These are phyloP conservation scores for Buddleja alternifolia DNA, from an alignment of 257 asterid genomes.

Conservation along the genomic window DNA sequence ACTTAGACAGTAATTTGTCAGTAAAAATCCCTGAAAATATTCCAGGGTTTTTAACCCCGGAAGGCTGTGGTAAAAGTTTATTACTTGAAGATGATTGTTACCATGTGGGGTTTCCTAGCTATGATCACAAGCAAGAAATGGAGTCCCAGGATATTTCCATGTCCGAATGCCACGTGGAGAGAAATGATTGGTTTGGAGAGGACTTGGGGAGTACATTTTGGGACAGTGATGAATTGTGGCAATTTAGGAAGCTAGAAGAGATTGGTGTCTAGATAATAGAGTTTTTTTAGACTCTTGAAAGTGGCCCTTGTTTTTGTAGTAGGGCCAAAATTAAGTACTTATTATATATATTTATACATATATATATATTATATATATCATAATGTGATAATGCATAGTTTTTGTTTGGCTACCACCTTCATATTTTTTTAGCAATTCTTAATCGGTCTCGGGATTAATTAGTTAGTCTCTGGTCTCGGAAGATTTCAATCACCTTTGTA, in stretches of 20 bases:
- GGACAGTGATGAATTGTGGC: constrained; percentile 74
- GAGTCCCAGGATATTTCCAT: constrained; percentile 32
- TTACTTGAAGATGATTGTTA: constrained; percentile 33
- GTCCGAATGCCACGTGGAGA: constrained; percentile 47
- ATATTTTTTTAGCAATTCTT: no score
- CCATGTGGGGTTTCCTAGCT: constrained; percentile 41
- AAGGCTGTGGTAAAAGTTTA: constrained; percentile 17
- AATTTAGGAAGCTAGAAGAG: constrained; percentile 42
- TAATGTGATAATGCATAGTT: constrained; percentile 24
- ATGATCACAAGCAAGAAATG: constrained; percentile 39
- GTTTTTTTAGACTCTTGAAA: neutral
- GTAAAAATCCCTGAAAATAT: constrained; percentile 13
- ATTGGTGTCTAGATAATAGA: constrained; percentile 29
- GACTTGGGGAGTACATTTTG: constrained; percentile 53
- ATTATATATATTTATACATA: neutral
- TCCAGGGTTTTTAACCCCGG: constrained; percentile 3
- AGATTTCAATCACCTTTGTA: no score
- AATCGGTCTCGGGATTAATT: no score
- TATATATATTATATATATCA: no score
- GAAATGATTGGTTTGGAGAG: constrained; percentile 51
- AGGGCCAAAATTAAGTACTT: constrained; percentile 25
- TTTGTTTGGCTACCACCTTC: neutral
- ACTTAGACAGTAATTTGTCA: constrained; percentile 10
- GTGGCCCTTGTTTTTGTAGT: constrained; percentile 33
- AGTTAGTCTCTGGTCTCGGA: no score